phyloP scores from a whole-genome alignment of 305 asterid species.

The Stenogyne calaminthoides region DNA sequence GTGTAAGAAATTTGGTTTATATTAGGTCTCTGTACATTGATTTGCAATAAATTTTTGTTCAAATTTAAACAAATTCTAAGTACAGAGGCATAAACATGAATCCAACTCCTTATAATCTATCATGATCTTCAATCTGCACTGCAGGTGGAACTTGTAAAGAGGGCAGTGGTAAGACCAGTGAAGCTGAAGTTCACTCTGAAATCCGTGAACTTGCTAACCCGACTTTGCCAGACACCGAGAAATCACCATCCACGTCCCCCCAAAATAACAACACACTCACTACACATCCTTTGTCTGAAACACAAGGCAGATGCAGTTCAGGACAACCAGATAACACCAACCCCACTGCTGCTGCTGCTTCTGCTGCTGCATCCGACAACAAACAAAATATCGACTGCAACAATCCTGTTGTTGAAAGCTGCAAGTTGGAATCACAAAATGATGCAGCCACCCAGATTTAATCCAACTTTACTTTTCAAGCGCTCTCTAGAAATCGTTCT shows the following conservation, averaged over 20 bases:
- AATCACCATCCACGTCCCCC: slow-evolving; percentile 29
- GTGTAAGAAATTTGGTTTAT: not conserved
- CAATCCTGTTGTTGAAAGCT: slow-evolving; percentile 28
- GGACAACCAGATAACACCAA: slow-evolving; percentile 31
- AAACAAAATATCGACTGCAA: slow-evolving; percentile 29
- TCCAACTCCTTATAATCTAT: not conserved
- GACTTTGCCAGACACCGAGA: slow-evolving; percentile 41
- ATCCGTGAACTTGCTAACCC: slow-evolving; percentile 36
- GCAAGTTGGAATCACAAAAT: slow-evolving; percentile 19
- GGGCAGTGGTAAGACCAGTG: slow-evolving; percentile 47
- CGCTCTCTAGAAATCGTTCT: not conserved
- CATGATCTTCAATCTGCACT: slow-evolving; percentile 22
- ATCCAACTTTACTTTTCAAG: not conserved
- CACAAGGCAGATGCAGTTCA: slow-evolving; percentile 25
- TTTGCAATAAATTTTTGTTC: not conserved
- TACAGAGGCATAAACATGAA: not conserved
- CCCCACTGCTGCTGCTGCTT: slow-evolving; percentile 11
- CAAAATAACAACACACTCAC: slow-evolving; percentile 20
- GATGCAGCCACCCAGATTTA: slow-evolving; percentile 32
- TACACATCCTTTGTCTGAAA: slow-evolving; percentile 32
- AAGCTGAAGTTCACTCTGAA: slow-evolving; percentile 57
- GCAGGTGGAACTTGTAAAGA: slow-evolving; percentile 67
- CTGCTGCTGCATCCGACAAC: slow-evolving; percentile 36
- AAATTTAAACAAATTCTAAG: not conserved
- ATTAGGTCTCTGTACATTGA: not conserved